phyloP scores from a whole-genome alignment of 2,329 filamentous ascomycete genomes.

The Neodidymelliopsis sp. region DNA sequence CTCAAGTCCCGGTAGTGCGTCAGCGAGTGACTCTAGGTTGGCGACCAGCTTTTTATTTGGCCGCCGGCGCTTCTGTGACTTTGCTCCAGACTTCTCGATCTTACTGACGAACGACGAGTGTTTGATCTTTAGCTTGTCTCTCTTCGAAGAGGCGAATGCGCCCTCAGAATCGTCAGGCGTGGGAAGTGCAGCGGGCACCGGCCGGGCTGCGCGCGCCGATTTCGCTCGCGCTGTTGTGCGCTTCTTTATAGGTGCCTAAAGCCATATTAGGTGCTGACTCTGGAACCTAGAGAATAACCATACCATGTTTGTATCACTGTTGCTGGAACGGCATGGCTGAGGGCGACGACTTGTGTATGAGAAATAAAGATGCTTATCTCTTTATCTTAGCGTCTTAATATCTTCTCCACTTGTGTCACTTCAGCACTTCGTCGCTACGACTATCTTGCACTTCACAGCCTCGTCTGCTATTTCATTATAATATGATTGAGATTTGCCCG shows the following conservation, averaged over 20 bases:
- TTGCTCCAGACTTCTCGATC: constrained; percentile 69
- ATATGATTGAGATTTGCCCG: too few relatives aligned
- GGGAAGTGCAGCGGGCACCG: constrained; percentile 27
- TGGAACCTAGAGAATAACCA: background rate
- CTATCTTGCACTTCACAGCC: background rate
- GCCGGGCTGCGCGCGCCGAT: constrained; percentile 35
- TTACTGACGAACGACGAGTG: constrained; percentile 80
- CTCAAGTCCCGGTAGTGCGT: constrained; percentile 75
- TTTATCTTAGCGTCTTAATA: constrained; percentile 11
- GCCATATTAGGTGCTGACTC: background rate
- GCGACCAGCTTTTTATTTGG: constrained; percentile 80
- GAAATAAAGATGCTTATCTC: constrained; percentile 14
- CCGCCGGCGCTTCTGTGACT: constrained; percentile 68
- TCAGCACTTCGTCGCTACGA: too few relatives aligned
- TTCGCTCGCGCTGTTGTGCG: constrained; percentile 47
- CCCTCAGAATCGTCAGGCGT: constrained; percentile 48
- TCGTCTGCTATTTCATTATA: too few relatives aligned
- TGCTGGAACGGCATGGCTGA: background rate
- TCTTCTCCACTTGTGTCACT: background rate
- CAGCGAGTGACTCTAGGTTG: constrained; percentile 76
- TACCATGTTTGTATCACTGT: constrained; percentile 4
- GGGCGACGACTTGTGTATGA: background rate
- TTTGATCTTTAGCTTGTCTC: constrained; percentile 83
- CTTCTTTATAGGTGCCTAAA: constrained; percentile 48
- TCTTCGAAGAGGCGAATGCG: constrained; percentile 75